Evolutionary conservation across 148 eudicot species (phyloP).

Genomic region (Nyssa sinensis): DNA sequence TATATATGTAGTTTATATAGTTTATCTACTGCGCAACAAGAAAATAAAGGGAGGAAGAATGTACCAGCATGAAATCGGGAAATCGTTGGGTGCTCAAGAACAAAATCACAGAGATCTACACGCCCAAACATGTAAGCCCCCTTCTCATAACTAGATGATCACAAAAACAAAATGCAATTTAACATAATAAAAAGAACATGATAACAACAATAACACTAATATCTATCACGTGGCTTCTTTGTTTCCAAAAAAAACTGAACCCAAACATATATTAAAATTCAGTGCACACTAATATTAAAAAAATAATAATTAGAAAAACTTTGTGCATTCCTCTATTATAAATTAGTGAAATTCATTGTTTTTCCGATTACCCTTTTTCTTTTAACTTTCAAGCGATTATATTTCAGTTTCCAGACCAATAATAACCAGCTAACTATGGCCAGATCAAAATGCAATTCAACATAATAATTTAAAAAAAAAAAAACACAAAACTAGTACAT

Average conservation of each 20-base stretch:
- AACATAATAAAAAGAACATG: not conserved
- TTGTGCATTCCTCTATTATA: not conserved
- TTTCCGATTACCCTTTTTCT: too few relatives aligned
- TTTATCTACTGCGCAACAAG: not conserved
- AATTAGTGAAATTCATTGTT: too few relatives aligned
- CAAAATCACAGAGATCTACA: constrained; percentile 84
- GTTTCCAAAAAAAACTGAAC: not conserved
- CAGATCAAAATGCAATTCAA: too few relatives aligned
- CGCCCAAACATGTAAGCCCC: constrained; percentile 99
- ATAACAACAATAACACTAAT: not conserved
- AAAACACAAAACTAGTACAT: too few relatives aligned
- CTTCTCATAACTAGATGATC: constrained; percentile 62
- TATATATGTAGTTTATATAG: not conserved
- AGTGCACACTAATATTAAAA: not conserved
- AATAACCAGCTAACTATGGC: too few relatives aligned
- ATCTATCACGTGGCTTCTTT: too few relatives aligned
- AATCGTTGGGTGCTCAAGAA: constrained; percentile 91
- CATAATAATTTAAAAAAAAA: too few relatives aligned
- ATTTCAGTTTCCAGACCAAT: too few relatives aligned
- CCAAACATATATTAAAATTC: not conserved
- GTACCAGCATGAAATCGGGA: constrained; percentile 97
- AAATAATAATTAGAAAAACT: not conserved
- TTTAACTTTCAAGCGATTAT: too few relatives aligned
- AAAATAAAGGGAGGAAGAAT: not conserved
- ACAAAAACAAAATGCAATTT: not conserved